Percentiles rank a stretch among this genome's conserved stretches.
Evolutionary conservation across 768 basidiomycete genomes (phyloP).

Genomic region (Piloderma croceum): DNA sequence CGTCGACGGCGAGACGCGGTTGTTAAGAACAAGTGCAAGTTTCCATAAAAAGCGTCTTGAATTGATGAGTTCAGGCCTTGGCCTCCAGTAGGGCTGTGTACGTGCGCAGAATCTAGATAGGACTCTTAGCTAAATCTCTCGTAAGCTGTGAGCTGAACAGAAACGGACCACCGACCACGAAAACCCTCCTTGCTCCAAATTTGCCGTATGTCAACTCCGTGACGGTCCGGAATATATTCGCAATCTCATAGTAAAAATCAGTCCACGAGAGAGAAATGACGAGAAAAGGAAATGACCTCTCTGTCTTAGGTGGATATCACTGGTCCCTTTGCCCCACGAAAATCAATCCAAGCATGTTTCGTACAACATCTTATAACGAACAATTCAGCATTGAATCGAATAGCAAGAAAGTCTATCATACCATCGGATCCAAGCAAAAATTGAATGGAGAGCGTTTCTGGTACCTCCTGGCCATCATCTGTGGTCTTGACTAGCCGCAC

Average conservation of each 20-base stretch:
- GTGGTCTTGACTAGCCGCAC: conserved; percentile 19
- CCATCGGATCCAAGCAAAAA: conserved; percentile 41
- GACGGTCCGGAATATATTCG: neutral
- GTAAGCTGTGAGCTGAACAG: neutral
- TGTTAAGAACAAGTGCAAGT: conserved; percentile 35
- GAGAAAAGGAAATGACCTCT: conserved; percentile 24
- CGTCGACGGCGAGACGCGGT: conserved; percentile 24
- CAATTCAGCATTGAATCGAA: neutral
- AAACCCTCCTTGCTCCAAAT: conserved; percentile 39
- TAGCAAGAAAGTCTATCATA: neutral
- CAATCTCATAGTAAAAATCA: neutral
- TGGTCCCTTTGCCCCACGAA: conserved; percentile 40
- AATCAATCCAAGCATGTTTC: conserved; percentile 35
- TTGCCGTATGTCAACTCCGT: conserved; percentile 24
- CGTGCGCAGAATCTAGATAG: conserved; percentile 16
- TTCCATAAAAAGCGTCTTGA: conserved; percentile 38
- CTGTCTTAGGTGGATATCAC: conserved; percentile 32
- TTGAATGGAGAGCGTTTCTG: conserved; percentile 19
- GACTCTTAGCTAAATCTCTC: neutral
- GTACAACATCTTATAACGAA: conserved; percentile 17
- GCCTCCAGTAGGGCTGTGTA: conserved; percentile 7
- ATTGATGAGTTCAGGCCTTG: conserved; percentile 8
- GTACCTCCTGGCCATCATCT: conserved; percentile 19
- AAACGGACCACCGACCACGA: conserved; percentile 40
- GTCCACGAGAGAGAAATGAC: neutral